Percentiles rank a stretch among this genome's conserved stretches.
These are phyloP conservation scores for Trichophyton benhamiae DNA, from an alignment of 2,329 filamentous ascomycete species.

Conservation along the genomic window DNA sequence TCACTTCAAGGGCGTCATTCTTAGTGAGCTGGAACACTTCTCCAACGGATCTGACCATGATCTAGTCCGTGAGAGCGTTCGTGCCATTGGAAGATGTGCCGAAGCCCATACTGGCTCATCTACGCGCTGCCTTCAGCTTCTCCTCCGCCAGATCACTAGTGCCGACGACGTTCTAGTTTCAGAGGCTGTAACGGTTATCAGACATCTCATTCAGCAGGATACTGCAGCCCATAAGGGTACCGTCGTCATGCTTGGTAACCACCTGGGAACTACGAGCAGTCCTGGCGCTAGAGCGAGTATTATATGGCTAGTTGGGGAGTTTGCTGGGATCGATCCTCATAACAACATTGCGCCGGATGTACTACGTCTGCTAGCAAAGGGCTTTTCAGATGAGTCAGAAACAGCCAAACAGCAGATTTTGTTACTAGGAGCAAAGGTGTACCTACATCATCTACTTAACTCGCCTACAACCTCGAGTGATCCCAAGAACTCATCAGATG, in stretches of 20 bases:
- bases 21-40: slow-evolving; percentile 91
- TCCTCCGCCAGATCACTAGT: slow-evolving; percentile 78
- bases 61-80: slow-evolving; percentile 76
- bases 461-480: slow-evolving; percentile 10
- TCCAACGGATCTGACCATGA: slow-evolving; percentile 60
- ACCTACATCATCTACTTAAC: slow-evolving; percentile 63
- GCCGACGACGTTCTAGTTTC: slow-evolving; percentile 78
- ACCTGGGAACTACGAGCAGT: slow-evolving; percentile 77
- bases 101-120: slow-evolving; percentile 62
- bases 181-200: slow-evolving; percentile 86
- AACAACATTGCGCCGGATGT: slow-evolving; percentile 91
- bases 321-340: slow-evolving; percentile 63
- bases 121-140: slow-evolving; percentile 64
- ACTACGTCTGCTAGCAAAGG: slow-evolving; percentile 71
- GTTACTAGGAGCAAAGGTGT: slow-evolving; percentile 88
- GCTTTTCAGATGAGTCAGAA: slow-evolving; percentile 73
- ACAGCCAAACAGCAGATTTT: slow-evolving; percentile 83
- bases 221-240: slow-evolving; percentile 70
- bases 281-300: slow-evolving; percentile 85
- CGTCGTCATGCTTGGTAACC: slow-evolving; percentile 77
- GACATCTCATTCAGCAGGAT: slow-evolving; percentile 88
- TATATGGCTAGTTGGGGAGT: slow-evolving; percentile 95
- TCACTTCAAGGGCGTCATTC: slow-evolving; percentile 69
- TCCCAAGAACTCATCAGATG: background rate
- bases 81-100: slow-evolving; percentile 86